Percentiles rank a stretch among this genome's conserved stretches.
Evolutionary conservation across 352 stramenopile species (phyloP).

Genomic region (Thraustochytrium sp.): DNA sequence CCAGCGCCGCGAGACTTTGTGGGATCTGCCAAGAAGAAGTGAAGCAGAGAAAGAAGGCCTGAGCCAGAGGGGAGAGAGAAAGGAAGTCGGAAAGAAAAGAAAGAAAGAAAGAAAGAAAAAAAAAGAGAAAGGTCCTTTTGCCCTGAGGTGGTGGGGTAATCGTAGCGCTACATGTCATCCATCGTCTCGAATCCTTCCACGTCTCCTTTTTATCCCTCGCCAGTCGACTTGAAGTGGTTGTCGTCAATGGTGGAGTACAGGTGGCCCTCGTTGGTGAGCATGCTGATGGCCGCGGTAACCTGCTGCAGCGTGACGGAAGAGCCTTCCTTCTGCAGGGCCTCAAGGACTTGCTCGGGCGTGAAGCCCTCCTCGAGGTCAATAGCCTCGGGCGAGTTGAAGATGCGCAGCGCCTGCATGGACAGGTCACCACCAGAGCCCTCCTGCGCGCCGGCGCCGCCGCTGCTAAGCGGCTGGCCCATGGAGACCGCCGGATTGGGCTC

Average conservation of each 20-base stretch:
- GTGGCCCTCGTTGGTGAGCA: conserved; percentile 74
- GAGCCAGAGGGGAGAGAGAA: neutral
- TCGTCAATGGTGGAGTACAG: conserved; percentile 84
- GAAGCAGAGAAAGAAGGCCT: neutral
- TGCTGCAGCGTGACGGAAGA: conserved; percentile 53
- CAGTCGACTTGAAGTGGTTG: conserved; percentile 77
- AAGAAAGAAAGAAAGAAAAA: too few species aligned
- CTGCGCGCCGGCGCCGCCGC: neutral
- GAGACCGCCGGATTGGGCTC: neutral
- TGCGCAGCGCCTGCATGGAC: conserved; percentile 29
- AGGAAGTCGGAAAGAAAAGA: too few species aligned
- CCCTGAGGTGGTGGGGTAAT: neutral
- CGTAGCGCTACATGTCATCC: too few species aligned
- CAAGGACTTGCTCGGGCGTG: conserved; percentile 53
- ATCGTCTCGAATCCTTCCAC: too few species aligned
- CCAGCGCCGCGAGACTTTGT: neutral
- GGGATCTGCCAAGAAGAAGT: too few species aligned
- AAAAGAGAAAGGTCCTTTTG: neutral
- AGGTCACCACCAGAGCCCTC: neutral
- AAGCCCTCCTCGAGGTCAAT: conserved; percentile 58
- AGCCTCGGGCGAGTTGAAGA: conserved; percentile 56
- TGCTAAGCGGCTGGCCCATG: neutral
- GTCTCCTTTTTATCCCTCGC: conserved; percentile 1
- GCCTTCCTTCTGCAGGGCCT: neutral
- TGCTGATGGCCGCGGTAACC: conserved; percentile 68